Conservation (phyloP, 495 filamentous ascomycete genomes). For the Bryoglossum gracile region DNA sequence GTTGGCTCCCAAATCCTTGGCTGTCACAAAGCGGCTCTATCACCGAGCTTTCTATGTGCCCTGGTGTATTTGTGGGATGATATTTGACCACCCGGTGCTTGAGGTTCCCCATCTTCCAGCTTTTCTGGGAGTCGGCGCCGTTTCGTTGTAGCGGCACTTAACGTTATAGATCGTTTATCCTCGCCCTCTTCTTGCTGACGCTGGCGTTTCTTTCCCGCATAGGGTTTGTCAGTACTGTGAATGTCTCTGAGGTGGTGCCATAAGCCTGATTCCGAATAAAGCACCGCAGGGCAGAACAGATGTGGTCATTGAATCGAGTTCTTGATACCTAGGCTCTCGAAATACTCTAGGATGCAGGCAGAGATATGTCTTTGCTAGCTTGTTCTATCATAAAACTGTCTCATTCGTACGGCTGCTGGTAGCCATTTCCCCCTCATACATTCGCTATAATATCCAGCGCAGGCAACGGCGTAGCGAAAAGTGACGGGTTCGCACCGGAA, state of each 20-base stretch:
- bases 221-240: conserved; percentile 14
- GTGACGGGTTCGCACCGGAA: conserved; percentile 18
- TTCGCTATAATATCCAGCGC: conserved; percentile 14
- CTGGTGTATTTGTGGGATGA: conserved; percentile 8
- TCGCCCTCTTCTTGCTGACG: conserved; percentile 7
- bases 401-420: conserved; percentile 14
- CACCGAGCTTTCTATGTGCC: conserved; percentile 6
- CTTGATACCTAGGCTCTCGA: too few relatives aligned
- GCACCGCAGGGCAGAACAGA: conserved; percentile 9
- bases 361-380: conserved; percentile 17
- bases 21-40: conserved; percentile 13
- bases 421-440: conserved; percentile 14
- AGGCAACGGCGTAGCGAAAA: conserved; percentile 19
- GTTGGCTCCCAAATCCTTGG: conserved; percentile 2
- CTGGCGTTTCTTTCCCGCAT: conserved; percentile 13
- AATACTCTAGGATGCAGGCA: too few relatives aligned
- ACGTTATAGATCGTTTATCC: conserved; percentile 11
- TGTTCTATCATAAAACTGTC: conserved; percentile 4
- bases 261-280: conserved; percentile 18
- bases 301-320: too few relatives aligned
- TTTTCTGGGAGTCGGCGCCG: conserved; percentile 13
- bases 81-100: conserved; percentile 11
- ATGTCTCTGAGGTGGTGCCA: conserved; percentile 17
- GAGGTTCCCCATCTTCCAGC: conserved; percentile 11
- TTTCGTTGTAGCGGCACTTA: conserved; percentile 7